phyloP scores from a whole-genome alignment of 192 early-diverging fungal species.

The Rhizoclosmatium globosum region DNA sequence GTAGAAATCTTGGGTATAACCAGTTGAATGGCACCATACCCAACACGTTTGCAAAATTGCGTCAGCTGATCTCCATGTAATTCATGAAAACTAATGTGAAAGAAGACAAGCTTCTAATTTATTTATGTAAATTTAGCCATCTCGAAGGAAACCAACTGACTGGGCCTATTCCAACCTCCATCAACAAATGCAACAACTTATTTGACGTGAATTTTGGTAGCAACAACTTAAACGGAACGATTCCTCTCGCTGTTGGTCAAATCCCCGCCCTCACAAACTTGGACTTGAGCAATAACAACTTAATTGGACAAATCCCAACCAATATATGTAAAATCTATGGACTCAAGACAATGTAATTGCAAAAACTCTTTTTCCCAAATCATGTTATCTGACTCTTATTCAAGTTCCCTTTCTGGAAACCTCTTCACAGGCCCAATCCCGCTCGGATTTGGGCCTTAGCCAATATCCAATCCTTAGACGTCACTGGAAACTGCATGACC shows the following conservation, averaged over 20 bases:
- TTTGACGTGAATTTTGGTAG: neutral
- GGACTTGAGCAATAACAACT: neutral
- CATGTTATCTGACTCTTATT: neutral
- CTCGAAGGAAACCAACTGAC: neutral
- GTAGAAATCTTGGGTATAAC: neutral
- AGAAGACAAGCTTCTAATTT: neutral
- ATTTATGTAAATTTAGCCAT: neutral
- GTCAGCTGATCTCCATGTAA: neutral
- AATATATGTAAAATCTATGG: neutral
- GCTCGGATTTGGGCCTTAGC: neutral
- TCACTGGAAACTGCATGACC: neutral
- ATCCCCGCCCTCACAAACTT: neutral
- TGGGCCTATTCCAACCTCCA: neutral
- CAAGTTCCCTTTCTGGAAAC: neutral
- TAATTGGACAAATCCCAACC: neutral
- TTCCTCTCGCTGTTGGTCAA: neutral
- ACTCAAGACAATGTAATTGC: neutral
- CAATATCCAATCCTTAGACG: neutral
- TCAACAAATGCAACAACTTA: neutral
- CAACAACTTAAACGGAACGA: neutral
- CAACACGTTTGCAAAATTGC: neutral
- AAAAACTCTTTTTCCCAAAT: neutral
- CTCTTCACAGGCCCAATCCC: neutral
- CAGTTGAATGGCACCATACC: neutral
- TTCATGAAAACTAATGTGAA: neutral